Evolutionary conservation across 805 yeast genomes (phyloP), one percentile per base, ranked within the genome.

Genomic region (Saccharomycopsis sp.): DNA sequence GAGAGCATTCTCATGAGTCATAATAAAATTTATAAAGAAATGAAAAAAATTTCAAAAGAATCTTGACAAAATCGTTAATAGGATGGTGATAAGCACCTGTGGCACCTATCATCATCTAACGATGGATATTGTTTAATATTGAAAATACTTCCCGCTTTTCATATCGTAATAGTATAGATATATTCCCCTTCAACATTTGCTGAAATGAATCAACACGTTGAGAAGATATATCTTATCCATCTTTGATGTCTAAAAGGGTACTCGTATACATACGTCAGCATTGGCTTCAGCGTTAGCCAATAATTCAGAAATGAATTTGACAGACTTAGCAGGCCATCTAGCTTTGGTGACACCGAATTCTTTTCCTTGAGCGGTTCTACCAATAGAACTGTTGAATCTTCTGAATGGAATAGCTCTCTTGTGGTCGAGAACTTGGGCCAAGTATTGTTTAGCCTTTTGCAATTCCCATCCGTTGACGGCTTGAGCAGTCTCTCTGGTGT

Each of bases 331-430:
- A 75, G 99, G 99, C 99, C 99, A 94, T 90, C 99, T 92, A 72
- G 99, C 99, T 83, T 88, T 92, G 86, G 97, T 90, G 76, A 92
- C 97, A 81, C 98, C 98, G 75, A 93, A 94, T 84, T 94, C 99
- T 83, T 94, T 93, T 83, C 97, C 99, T 83, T 94, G 99, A 71
- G 96, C 97, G 73, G 99, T 91, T 84, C 99, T 89, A 79, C 99
- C 99, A 73, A 89, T 92, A 72, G 97, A 89, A 69, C 87, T 84
- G 84, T 88, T 87, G 83, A 83, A 93, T 85, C 97, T 85, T 86
- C 99, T 89, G 94, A 94, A 90, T 77, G 99, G 99, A 72, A 94
- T 89, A 74, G 98, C 99, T 86, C 98, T 93, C 83, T 94, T 84
- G 85, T 94, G 97, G 79, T 92, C 96, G 76, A 87, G 79, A 69